Conservation (phyloP, 2,329 filamentous ascomycete genomes). For the Xylariaceae sp. region DNA sequence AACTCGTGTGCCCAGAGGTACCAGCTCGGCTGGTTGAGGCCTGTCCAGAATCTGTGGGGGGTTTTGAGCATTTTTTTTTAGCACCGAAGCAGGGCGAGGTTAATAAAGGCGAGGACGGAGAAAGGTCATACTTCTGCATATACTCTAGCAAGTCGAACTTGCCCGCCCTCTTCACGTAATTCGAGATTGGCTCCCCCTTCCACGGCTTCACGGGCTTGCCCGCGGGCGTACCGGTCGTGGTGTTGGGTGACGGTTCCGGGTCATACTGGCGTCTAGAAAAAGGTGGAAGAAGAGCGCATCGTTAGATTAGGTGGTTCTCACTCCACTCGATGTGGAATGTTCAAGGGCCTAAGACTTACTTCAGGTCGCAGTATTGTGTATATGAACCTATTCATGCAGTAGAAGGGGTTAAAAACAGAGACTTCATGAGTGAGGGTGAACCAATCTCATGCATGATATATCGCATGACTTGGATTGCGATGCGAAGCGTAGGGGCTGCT, state of each 20-base stretch:
- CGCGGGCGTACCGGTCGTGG: constrained; percentile 50
- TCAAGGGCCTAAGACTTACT: no score
- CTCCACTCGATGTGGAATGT: no score
- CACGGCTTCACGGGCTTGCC: constrained; percentile 53
- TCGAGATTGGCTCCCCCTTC: constrained; percentile 51
- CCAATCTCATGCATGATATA: no score
- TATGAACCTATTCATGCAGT: constrained; percentile 50
- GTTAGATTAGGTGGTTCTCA: background rate
- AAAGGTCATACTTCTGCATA: constrained; percentile 50
- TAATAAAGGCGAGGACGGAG: background rate
- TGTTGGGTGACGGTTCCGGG: constrained; percentile 55
- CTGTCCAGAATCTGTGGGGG: constrained; percentile 48
- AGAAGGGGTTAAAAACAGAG: constrained; percentile 38
- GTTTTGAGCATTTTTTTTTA: constrained; percentile 15
- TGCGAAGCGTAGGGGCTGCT: no score
- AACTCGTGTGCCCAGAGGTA: constrained; percentile 65
- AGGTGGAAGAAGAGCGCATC: background rate
- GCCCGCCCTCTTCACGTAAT: constrained; percentile 53
- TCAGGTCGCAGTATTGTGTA: constrained; percentile 62
- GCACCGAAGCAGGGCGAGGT: background rate
- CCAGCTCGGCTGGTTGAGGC: constrained; percentile 48
- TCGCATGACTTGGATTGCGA: no score
- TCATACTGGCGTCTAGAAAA: constrained; percentile 53
- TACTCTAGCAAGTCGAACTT: constrained; percentile 55
- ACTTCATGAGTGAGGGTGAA: background rate